Percentiles rank a stretch among this genome's conserved stretches.
These are phyloP conservation scores for Lentinula edodes DNA, from an alignment of 768 basidiomycete species.

Conservation along the genomic window DNA sequence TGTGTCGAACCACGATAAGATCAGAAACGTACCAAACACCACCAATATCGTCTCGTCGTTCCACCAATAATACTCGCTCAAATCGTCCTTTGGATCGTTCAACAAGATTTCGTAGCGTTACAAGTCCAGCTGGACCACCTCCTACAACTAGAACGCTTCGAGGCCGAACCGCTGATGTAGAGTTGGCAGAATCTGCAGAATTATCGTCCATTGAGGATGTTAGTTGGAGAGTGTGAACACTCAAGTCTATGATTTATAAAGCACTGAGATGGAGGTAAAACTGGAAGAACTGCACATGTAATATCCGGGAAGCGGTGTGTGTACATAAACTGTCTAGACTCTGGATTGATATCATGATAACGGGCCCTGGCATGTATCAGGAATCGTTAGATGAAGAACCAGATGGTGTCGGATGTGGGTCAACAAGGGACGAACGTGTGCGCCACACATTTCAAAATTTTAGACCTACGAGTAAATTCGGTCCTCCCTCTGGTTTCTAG, in stretches of 20 bases:
- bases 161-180: slow-evolving; percentile 8
- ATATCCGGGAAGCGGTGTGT: no score
- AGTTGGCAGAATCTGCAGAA: neutral
- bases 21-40: slow-evolving; percentile 36
- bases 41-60: slow-evolving; percentile 40
- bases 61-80: slow-evolving; percentile 38
- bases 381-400: no score
- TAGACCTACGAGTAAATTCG: no score
- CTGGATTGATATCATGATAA: no score
- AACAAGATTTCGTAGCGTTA: slow-evolving; percentile 40
- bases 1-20: neutral
- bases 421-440: no score
- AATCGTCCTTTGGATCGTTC: slow-evolving; percentile 28
- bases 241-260: neutral
- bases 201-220: neutral
- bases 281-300: no score
- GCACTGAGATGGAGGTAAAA: no score
- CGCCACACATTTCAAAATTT: no score
- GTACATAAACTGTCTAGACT: no score
- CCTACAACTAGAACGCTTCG: slow-evolving; percentile 39
- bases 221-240: neutral
- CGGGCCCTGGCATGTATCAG: no score
- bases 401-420: no score
- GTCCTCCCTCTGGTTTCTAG: no score
- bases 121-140: slow-evolving; percentile 43